A percentile compares a stretch with the other conserved stretches of the same genome.
phyloP scores from a whole-genome alignment of 139 green algal species.

The Gonium pectorale region DNA sequence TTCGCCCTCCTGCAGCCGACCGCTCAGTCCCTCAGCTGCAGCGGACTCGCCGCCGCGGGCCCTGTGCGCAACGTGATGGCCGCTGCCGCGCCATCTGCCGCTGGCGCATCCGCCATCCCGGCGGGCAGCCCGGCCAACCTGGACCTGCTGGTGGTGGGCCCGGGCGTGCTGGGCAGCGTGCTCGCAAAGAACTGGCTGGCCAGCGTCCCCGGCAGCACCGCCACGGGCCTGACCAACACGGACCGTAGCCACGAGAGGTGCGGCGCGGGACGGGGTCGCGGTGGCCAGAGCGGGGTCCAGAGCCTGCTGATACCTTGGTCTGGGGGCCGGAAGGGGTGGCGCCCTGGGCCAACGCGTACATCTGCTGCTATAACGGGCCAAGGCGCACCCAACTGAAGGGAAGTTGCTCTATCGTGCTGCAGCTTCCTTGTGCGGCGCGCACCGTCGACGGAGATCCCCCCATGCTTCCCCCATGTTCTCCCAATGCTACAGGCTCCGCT shows the following conservation, averaged over 20 bases:
- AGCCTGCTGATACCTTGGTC: too few species aligned
- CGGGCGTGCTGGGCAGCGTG: constrained; percentile 90
- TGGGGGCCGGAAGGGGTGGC: neutral
- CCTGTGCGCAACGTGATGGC: neutral
- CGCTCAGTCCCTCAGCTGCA: neutral
- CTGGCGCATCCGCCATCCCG: neutral
- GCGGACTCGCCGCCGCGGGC: neutral
- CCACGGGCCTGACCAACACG: constrained; percentile 94
- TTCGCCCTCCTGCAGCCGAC: neutral
- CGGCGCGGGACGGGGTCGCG: neutral
- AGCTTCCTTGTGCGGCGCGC: too few species aligned
- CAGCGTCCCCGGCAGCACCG: constrained; percentile 64
- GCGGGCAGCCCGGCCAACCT: constrained; percentile 32
- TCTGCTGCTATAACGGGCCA: too few species aligned
- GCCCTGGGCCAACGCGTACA: neutral
- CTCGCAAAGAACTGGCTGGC: constrained; percentile 86
- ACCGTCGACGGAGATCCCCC: too few species aligned
- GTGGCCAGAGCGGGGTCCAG: too few species aligned
- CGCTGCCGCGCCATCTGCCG: neutral
- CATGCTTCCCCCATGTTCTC: too few species aligned
- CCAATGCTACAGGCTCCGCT: constrained; percentile 82
- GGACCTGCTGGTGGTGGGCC: constrained; percentile 87
- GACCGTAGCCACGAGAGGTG: constrained; percentile 83
- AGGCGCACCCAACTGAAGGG: too few species aligned
- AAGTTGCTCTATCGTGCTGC: too few species aligned